Base-by-base conservation (phyloP, 768 basidiomycete species). In the Trametes cingulata region DNA sequence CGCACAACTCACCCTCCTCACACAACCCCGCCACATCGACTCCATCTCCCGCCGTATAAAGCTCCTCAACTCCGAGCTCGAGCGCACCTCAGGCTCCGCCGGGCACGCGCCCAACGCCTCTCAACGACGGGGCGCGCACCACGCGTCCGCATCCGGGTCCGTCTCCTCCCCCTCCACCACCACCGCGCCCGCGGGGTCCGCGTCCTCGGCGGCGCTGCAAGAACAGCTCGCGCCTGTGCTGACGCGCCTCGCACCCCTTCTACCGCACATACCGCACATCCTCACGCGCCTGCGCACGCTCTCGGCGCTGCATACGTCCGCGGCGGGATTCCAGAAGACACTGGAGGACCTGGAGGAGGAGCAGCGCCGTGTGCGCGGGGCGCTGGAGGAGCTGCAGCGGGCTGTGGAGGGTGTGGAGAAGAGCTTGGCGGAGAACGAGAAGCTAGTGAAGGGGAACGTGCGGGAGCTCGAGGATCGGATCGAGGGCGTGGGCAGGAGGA, bases 11-110 rank as follows among this genome's bases (percentile, higher is more conserved):
- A 84, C 87, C 7, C 79, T 98, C 15, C 85, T 99, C 46, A 92
- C 96, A 0, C 95, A 98, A 76, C 96, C 97, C 0, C 86, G 95
- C 15, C 95, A 98, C 69, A 87, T 98, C 50, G 97, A 99, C 73
- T 91, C 93, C 12, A 90, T 98, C 62, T 95, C 95, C 1, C 85
- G 96, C 5, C 87, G 96, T 5, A 83, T 98, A 61, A 99, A 98
- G 69, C 78, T 98, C 8, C 83, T 98, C 17, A 80, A 96, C 14
- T 88, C 94, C 0, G 97, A 99, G 73, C 83, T 99, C 51, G 96
- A 98, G 50, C 87, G 95, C 29, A 82, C 85, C 4, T 85, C 88
- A 35, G 42, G 71, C 57, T 39, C 69, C 64, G 68, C 68, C 39
- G 73, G 71, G 42, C 71, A 72, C 6, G 79, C 76, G 13, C 76